Base-by-base conservation (phyloP, 192 early-diverging fungal species). In the Mortierella alpina region DNA sequence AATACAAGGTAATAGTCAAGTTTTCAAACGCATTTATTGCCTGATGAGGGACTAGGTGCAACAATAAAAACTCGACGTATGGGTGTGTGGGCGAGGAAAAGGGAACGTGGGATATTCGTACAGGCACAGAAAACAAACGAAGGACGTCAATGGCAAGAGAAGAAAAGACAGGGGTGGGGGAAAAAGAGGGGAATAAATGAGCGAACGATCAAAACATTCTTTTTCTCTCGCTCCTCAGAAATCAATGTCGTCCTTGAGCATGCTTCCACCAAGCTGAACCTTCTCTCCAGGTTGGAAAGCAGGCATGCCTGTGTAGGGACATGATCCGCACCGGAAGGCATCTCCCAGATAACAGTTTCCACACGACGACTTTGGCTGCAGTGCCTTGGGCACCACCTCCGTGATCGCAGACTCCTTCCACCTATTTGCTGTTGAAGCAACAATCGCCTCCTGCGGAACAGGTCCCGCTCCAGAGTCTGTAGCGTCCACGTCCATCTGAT, bases 221-320 rank as follows among this genome's bases (percentile, higher is more conserved):
- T 56, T 56, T 49, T 20, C n/a, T 65, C 11, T 47, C 45, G 5
- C 49, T 84, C 78, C 49, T 84, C 78, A 86, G 64, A 79, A 71
- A 46, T 85, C 85, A 65, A 93, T 80, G 72, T 93, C 92, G 65
- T 93, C 92, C 54, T 88, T 86, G 70, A 91, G 78, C 76, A 92
- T 80, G 66, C 87, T 88, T n/a, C 97, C 97, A 39, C 90, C 93
- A 22, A 99, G 86, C 12, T 88, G 86, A 58, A 99, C 92, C 82
- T 96, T 95, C 73, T 99, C 95, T 42, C 98, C 98, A 2, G 95
- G 94, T 74, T 95, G 90, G 86, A 99, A 99, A 12, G 96, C 92
- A 39, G 98, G 98, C 95, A 98, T 96, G 39, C 98, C 98, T 44
- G 96, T 82, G 70, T 98, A 99, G 46, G 98, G 98, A 84, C 98